Conservation (phyloP, 2,329 filamentous ascomycete species). For the Venturiaceae sp. region DNA sequence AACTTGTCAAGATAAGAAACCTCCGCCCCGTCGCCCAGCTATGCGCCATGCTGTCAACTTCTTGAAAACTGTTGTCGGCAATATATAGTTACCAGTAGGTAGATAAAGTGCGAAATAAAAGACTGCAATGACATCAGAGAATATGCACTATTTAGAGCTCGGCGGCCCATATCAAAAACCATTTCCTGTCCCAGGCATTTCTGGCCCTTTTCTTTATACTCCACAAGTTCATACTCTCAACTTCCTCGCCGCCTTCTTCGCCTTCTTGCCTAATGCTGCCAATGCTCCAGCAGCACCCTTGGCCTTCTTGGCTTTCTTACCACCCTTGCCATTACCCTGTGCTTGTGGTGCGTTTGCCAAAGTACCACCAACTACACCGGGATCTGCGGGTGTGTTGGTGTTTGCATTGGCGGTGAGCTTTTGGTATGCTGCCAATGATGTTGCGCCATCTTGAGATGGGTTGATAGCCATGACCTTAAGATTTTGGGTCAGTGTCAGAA, state of each 20-base stretch:
- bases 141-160: no score
- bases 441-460: background rate
- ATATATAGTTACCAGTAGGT: no score
- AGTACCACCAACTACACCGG: background rate
- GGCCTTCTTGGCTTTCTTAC: background rate
- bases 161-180: no score
- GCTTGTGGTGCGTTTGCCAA: background rate
- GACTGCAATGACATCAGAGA: no score
- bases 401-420: background rate
- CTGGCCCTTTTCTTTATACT: no score
- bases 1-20: no score
- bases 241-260: background rate
- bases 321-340: background rate
- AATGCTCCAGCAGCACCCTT: background rate
- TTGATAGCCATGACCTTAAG: background rate
- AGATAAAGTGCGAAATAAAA: no score
- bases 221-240: background rate
- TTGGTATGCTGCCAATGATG: conserved; percentile 2
- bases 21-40: no score
- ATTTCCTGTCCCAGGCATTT: no score
- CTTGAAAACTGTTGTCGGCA: no score
- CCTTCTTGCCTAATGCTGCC: background rate
- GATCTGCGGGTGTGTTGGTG: background rate
- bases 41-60: no score
- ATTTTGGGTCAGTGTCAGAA: background rate